Evolutionary conservation across 495 filamentous ascomycete species (phyloP).

Genomic region (Tuber aestivum): DNA sequence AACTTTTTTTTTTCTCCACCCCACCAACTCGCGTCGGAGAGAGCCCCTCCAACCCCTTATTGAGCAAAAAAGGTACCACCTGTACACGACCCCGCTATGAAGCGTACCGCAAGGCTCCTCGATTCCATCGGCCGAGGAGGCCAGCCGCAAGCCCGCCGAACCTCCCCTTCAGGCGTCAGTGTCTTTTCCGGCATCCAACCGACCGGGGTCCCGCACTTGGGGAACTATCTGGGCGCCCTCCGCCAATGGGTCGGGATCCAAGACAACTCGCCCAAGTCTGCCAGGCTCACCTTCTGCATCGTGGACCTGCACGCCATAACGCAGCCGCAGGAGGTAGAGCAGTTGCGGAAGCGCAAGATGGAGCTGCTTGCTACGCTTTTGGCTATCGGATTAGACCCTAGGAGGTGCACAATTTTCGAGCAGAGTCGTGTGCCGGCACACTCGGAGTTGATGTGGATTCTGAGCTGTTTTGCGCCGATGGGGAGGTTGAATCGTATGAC

Average conservation of each 20-base stretch:
- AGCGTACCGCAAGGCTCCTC: constrained; percentile 9
- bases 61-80: not conserved
- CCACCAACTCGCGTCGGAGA: not conserved
- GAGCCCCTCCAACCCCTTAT: not conserved
- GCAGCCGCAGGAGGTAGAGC: constrained; percentile 55
- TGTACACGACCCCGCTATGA: constrained; percentile 9
- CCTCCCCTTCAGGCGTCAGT: constrained; percentile 19
- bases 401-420: constrained; percentile 71
- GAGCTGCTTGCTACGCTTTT: constrained; percentile 74
- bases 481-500: constrained; percentile 93
- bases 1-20: not conserved
- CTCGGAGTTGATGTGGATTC: constrained; percentile 89
- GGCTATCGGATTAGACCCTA: constrained; percentile 75
- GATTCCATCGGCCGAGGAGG: not conserved
- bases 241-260: constrained; percentile 78
- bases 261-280: constrained; percentile 51
- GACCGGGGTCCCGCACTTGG: constrained; percentile 89
- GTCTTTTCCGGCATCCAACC: constrained; percentile 97
- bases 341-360: constrained; percentile 58
- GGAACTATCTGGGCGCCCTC: constrained; percentile 93
- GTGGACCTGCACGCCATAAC: constrained; percentile 94
- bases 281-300: constrained; percentile 70
- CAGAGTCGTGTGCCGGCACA: constrained; percentile 71
- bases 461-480: constrained; percentile 80
- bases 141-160: not conserved